Evolutionary conservation across 2,329 filamentous ascomycete species (phyloP), one percentile per base, ranked within the genome.

Genomic region (Fusarium globosum): DNA sequence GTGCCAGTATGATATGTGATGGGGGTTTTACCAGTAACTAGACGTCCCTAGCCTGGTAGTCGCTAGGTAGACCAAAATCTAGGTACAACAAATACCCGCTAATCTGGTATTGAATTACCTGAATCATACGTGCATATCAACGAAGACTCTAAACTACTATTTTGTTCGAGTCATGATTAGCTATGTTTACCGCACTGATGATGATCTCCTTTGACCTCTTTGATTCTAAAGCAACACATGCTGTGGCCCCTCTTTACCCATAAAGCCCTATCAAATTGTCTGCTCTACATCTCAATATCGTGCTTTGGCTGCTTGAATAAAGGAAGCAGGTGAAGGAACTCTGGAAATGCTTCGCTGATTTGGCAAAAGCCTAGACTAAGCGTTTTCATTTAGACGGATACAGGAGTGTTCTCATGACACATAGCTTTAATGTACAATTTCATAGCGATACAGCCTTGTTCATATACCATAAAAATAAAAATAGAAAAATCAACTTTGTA

Each of bases 1-100:
- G 87, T 2, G 80, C 83, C 21, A 81, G 80, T 10, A 69, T 88
- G 53, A 79, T 88, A 4, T 84, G 84, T 20, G 87, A 88, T 71
- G 86, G 86, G 10, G 85, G 84, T 0, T 84, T 82, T 46, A 81
- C 80, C 45, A 78, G 69, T 20, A 79, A 78, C 58, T 79, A 63
- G 62, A 16, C 21, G 23, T 9, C 30, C 21, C 33, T 45, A 39
- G 28, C 15, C 30, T 38, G 14, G 23, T 30, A 13, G 20, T 35
- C 20, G 36, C 20, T 13, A 33, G 26, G 26, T 28, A 28, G 21
- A 33, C 21, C 28, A n/a, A 30, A 14, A 33, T 23, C 20, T 41
- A 18, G n/a, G 41, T 15, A 7, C 41, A 41, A n/a, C 21, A 52
- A 14, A 36, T 14, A 18, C 33, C 30, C n/a, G 8, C 33, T 11